Evolutionary conservation across 495 filamentous ascomycete genomes (phyloP).

Genomic region (Aspergillus olivimuriae): DNA sequence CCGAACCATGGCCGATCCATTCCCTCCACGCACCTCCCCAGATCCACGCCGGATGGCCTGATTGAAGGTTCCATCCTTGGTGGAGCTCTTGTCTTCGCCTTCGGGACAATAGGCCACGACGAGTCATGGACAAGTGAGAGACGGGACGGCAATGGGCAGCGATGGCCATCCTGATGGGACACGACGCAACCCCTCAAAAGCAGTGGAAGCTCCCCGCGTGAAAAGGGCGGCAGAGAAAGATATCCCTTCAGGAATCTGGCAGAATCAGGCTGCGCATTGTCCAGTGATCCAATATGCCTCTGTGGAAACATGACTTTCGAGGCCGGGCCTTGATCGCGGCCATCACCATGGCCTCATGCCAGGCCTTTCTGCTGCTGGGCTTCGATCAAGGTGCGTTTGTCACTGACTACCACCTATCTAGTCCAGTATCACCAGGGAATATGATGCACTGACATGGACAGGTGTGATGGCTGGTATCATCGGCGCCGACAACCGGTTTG

Average conservation of each 20-base stretch:
- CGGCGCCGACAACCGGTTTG: conserved; percentile 33
- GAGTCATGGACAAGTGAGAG: no score
- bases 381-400: conserved; percentile 26
- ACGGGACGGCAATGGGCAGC: no score
- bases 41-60: neutral
- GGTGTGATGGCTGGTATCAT: conserved; percentile 33
- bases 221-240: no score
- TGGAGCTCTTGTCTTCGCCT: neutral
- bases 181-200: no score
- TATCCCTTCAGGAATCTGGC: neutral
- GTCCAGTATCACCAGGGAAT: neutral
- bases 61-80: neutral
- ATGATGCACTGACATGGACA: neutral
- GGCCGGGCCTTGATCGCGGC: conserved; percentile 15
- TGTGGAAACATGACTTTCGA: conserved; percentile 22
- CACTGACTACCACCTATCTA: no score
- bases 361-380: conserved; percentile 32
- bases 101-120: no score
- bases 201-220: no score
- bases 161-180: no score
- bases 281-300: conserved; percentile 9
- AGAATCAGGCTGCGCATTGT: neutral
- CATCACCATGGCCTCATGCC: conserved; percentile 24
- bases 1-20: neutral
- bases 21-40: neutral